phyloP scores from a whole-genome alignment of 306 rosid genomes.

The Quercus glauca region DNA sequence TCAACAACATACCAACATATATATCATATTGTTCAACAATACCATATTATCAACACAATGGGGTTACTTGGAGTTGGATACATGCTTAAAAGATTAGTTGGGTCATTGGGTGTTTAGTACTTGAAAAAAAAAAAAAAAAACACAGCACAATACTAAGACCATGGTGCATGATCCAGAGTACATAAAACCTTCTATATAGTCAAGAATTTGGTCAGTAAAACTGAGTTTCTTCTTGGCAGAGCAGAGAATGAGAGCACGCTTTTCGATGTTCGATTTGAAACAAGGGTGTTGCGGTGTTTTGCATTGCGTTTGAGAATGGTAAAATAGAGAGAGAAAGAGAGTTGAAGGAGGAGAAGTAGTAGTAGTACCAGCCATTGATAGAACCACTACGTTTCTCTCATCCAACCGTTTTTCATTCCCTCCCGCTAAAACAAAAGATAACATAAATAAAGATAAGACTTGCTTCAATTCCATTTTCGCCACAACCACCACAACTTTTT shows the following conservation, averaged over 20 bases:
- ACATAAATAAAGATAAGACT: slow-evolving; percentile 13
- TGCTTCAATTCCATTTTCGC: neutral
- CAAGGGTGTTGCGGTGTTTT: slow-evolving; percentile 19
- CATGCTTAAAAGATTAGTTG: too few species aligned
- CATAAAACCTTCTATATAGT: slow-evolving; percentile 76
- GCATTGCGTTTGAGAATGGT: slow-evolving; percentile 27
- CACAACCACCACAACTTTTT: slow-evolving; percentile 10
- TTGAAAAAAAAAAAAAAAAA: too few species aligned
- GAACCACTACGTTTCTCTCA: slow-evolving; percentile 5
- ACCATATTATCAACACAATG: too few species aligned
- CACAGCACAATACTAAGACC: too few species aligned
- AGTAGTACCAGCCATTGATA: slow-evolving; percentile 50
- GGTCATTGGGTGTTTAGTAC: too few species aligned
- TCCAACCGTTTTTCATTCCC: slow-evolving; percentile 47
- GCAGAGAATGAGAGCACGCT: slow-evolving; percentile 34
- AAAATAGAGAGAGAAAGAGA: slow-evolving; percentile 24
- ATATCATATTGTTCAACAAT: too few species aligned
- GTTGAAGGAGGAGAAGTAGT: slow-evolving; percentile 43
- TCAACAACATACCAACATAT: too few species aligned
- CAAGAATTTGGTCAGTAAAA: slow-evolving; percentile 84
- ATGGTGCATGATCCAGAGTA: too few species aligned
- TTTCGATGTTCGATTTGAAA: slow-evolving; percentile 23
- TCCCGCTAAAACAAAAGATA: slow-evolving; percentile 36
- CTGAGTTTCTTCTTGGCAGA: slow-evolving; percentile 75
- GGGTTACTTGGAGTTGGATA: too few species aligned